Evolutionary conservation across 331 rosid genomes (phyloP).

Genomic region (Malus hybrid): DNA sequence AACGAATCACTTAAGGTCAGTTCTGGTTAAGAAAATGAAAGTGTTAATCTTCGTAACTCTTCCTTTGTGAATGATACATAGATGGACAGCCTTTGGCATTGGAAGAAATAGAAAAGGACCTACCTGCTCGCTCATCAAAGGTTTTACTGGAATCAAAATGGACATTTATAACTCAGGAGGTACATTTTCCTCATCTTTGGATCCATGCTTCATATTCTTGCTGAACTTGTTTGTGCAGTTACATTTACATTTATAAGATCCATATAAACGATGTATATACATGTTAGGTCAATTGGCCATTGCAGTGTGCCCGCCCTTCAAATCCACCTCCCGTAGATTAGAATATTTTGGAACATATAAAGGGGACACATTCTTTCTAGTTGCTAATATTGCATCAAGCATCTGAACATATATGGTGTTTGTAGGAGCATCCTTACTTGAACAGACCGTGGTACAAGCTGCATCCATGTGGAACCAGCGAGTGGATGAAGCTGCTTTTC

Average conservation of each 20-base stretch:
- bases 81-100: slow-evolving; percentile 58
- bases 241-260: accelerated
- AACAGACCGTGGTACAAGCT: slow-evolving; percentile 84
- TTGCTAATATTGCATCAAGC: too few species aligned
- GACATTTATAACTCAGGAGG: slow-evolving; percentile 87
- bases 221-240: too few species aligned
- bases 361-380: too few species aligned
- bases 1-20: not conserved
- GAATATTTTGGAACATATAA: too few species aligned
- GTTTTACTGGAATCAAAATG: slow-evolving; percentile 62
- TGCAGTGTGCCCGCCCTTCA: too few species aligned
- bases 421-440: slow-evolving; percentile 82
- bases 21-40: not conserved
- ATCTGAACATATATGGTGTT: too few species aligned
- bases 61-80: slow-evolving; percentile 22
- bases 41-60: too few species aligned
- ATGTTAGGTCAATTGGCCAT: too few species aligned
- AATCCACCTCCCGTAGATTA: too few species aligned
- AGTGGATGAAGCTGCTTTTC: slow-evolving; percentile 80
- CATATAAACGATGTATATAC: too few species aligned
- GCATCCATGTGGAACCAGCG: slow-evolving; percentile 86
- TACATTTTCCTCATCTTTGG: slow-evolving; percentile 7
- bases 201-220: not conserved
- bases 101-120: slow-evolving; percentile 51
- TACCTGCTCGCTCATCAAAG: slow-evolving; percentile 54